These are phyloP conservation scores for Myotisia sp. DNA, from an alignment of 2,329 filamentous ascomycete species.

Conservation along the genomic window DNA sequence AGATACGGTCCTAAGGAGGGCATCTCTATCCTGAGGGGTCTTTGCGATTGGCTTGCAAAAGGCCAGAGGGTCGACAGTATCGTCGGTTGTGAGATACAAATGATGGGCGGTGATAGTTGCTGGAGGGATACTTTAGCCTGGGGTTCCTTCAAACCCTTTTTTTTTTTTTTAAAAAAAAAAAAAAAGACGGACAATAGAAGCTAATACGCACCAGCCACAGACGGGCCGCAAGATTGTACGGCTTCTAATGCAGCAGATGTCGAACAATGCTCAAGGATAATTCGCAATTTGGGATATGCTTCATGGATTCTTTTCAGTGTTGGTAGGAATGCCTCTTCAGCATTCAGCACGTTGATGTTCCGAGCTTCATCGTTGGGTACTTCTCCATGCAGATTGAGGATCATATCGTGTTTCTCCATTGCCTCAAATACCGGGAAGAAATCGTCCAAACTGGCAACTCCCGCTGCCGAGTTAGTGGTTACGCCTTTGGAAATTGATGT, in stretches of 20 bases:
- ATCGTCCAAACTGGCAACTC: conserved; percentile 31
- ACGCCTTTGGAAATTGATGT: conserved; percentile 25
- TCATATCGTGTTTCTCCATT: conserved; percentile 70
- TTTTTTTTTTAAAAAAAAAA: background rate
- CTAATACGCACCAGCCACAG: conserved; percentile 41
- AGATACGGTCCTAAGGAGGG: conserved; percentile 49
- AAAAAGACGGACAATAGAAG: background rate
- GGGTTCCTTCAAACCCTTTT: too few relatives aligned
- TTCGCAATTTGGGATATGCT: conserved; percentile 48
- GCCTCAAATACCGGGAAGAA: conserved; percentile 57
- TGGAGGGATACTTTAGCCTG: too few relatives aligned
- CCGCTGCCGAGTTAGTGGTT: conserved; percentile 43
- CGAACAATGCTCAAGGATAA: conserved; percentile 70
- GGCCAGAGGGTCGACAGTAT: conserved; percentile 57
- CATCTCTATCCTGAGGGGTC: conserved; percentile 56
- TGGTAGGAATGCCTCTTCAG: conserved; percentile 66
- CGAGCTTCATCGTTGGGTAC: conserved; percentile 32
- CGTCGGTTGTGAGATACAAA: conserved; percentile 63
- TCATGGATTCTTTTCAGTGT: conserved; percentile 59
- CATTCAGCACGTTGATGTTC: conserved; percentile 48
- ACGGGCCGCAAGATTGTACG: conserved; percentile 61
- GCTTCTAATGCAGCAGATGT: conserved; percentile 67
- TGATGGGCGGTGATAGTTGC: conserved; percentile 75
- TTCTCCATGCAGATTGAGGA: conserved; percentile 92
- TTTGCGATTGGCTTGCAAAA: conserved; percentile 69